phyloP scores from a whole-genome alignment of 495 filamentous ascomycete species.

The Hamigera avellanea region DNA sequence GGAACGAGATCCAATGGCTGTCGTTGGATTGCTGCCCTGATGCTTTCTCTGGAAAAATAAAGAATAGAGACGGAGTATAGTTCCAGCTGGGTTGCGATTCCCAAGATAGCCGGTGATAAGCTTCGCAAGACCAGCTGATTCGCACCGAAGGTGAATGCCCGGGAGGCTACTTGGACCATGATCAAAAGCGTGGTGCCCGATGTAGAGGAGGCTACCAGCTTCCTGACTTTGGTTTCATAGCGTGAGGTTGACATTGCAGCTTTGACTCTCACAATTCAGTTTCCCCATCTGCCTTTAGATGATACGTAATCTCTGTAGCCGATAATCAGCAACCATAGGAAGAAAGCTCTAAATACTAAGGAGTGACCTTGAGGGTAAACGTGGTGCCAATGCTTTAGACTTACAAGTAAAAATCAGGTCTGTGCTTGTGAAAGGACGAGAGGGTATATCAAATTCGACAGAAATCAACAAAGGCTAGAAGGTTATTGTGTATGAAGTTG shows the following conservation, averaged over 20 bases:
- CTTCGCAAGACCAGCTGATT: conserved; percentile 85
- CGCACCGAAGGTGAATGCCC: conserved; percentile 75
- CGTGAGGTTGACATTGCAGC: conserved; percentile 1
- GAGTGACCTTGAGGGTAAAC: too few species aligned
- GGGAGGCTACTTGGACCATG: conserved; percentile 70
- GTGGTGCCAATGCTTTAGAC: too few species aligned
- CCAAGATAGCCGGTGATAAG: conserved; percentile 71
- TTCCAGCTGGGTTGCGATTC: conserved; percentile 79
- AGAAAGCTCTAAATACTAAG: too few species aligned
- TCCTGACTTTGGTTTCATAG: conserved; percentile 10
- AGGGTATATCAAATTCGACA: too few species aligned
- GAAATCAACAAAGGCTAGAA: too few species aligned
- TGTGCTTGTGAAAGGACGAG: too few species aligned
- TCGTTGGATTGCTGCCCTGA: conserved; percentile 77
- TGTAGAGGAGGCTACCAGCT: conserved; percentile 34
- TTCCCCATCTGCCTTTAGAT: too few species aligned
- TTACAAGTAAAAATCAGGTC: too few species aligned
- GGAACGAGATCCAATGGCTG: conserved; percentile 35
- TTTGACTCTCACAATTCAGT: too few species aligned
- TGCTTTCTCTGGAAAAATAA: conserved; percentile 82
- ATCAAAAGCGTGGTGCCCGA: conserved; percentile 77
- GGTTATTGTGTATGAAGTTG: too few species aligned
- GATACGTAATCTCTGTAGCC: too few species aligned
- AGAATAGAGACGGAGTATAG: conserved; percentile 79
- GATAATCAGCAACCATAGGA: too few species aligned